Evolutionary conservation across 768 basidiomycete genomes (phyloP), one percentile per base, ranked within the genome.

Genomic region (Lentinula sp.): DNA sequence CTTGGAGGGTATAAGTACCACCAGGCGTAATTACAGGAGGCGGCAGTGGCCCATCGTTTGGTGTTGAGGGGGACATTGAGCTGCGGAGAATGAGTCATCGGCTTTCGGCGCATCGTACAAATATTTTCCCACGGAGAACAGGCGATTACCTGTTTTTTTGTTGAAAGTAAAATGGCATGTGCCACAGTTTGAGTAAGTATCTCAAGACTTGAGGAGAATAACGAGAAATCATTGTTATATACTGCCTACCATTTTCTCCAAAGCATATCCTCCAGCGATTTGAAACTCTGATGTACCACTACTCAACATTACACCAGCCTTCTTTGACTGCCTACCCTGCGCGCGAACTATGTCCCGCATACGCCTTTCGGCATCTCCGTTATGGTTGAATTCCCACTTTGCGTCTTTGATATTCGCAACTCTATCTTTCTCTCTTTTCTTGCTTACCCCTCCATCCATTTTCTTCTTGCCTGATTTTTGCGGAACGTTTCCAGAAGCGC

Each of bases 291-390:
- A 81, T 16, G 78, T 76, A 43, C 85, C 87, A 57, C 79, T 83
- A 64, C 84, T 84, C 63, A 84, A 76, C 82, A 92, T 85, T 57
- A 82, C 77, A 21, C 95, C 95, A 32, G 84, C 84, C 71, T 87
- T 87, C 79, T 89, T 95, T 59, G 85, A 83, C 60, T 90, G 73
- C 55, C 91, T 81, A 8, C 95, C 95, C 69, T 93, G 92, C 11
- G 82, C 80, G 48, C 95, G 84, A 34, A 96, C 94, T 46, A 88
- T 84, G 59, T 84, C 84, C 67, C 88, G 85, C 95, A 98, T 98
- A 35, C 94, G 83, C 70, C 78, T 80, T 73, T 93, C 93, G 11
- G 88, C 84, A 35, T 84, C 86, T 40, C 74, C 76, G 62, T 76
- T 79, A 69, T 73, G 75, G 60, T 74, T 75, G 61, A 75, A 67